Evolutionary conservation across 768 basidiomycete species (phyloP).

Genomic region (Tylopilus plumbeoviolaceoides): DNA sequence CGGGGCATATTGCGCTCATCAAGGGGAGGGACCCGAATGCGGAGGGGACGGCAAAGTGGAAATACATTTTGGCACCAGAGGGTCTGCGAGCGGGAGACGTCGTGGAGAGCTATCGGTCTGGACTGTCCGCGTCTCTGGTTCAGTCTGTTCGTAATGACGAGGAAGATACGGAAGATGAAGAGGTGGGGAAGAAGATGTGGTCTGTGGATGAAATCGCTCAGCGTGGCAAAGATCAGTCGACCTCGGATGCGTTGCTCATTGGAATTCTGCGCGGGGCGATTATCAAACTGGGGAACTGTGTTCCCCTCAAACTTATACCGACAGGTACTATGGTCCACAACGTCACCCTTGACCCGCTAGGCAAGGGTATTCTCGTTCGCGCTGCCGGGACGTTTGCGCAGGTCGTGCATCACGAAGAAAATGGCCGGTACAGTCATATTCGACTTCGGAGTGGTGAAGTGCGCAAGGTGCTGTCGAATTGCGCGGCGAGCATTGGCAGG

Average conservation of each 20-base stretch:
- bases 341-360: constrained; percentile 70
- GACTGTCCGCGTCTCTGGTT: constrained; percentile 72
- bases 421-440: constrained; percentile 72
- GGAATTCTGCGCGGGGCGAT: constrained; percentile 82
- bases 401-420: constrained; percentile 73
- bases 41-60: constrained; percentile 61
- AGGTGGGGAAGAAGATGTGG: constrained; percentile 8
- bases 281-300: constrained; percentile 87
- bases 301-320: constrained; percentile 88
- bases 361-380: constrained; percentile 79
- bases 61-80: constrained; percentile 91
- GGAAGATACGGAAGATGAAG: background rate
- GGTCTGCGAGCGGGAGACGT: constrained; percentile 84
- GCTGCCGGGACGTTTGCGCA: constrained; percentile 86
- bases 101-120: constrained; percentile 80
- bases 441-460: constrained; percentile 92
- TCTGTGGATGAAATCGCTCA: constrained; percentile 23
- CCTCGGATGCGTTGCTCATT: constrained; percentile 65
- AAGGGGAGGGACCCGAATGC: constrained; percentile 53
- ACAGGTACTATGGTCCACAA: constrained; percentile 89
- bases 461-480: constrained; percentile 74
- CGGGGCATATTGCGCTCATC: constrained; percentile 91
- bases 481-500: constrained; percentile 84
- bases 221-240: constrained; percentile 28
- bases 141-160: constrained; percentile 35